Percentiles rank a stretch among this genome's conserved stretches.
These are phyloP conservation scores for Trypanosoma mega DNA, from an alignment of 208 protist species.

Conservation along the genomic window DNA sequence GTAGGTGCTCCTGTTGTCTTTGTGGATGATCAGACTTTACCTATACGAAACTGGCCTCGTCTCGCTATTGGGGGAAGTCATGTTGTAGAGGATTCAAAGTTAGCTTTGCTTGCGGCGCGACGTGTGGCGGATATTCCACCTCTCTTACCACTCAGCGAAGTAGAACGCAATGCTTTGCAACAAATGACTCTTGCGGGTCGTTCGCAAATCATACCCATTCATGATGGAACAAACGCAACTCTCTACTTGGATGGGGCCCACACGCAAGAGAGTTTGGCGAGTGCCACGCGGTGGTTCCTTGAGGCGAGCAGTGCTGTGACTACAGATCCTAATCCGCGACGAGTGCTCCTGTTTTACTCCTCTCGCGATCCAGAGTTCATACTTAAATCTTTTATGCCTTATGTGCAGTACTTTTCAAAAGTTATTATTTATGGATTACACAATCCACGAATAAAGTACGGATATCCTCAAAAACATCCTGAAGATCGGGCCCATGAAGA, in stretches of 20 bases:
- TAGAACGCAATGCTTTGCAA: constrained; percentile 56
- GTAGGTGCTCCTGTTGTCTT: constrained; percentile 52
- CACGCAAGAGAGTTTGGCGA: constrained; percentile 74
- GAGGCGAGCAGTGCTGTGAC: constrained; percentile 47
- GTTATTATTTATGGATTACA: constrained; percentile 56
- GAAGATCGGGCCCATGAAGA: constrained; percentile 32
- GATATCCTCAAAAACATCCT: background rate
- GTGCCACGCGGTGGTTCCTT: constrained; percentile 79
- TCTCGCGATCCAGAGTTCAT: constrained; percentile 62
- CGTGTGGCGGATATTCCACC: constrained; percentile 56
- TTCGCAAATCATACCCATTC: constrained; percentile 62
- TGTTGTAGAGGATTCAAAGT: constrained; percentile 81
- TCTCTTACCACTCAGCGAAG: constrained; percentile 53
- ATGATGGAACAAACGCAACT: constrained; percentile 34
- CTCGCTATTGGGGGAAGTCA: constrained; percentile 77
- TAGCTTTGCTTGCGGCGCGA: constrained; percentile 72
- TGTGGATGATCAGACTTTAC: constrained; percentile 59
- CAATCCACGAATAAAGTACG: constrained; percentile 37
- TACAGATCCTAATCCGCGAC: constrained; percentile 36
- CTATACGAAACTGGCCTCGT: constrained; percentile 62
- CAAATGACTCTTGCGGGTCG: constrained; percentile 71
- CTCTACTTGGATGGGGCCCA: constrained; percentile 90
- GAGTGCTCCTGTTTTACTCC: constrained; percentile 80
- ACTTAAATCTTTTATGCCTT: constrained; percentile 78
- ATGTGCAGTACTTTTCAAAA: constrained; percentile 57